Evolutionary conservation across 768 basidiomycete genomes (phyloP).

Genomic region (Leucogyrophana mollusca): DNA sequence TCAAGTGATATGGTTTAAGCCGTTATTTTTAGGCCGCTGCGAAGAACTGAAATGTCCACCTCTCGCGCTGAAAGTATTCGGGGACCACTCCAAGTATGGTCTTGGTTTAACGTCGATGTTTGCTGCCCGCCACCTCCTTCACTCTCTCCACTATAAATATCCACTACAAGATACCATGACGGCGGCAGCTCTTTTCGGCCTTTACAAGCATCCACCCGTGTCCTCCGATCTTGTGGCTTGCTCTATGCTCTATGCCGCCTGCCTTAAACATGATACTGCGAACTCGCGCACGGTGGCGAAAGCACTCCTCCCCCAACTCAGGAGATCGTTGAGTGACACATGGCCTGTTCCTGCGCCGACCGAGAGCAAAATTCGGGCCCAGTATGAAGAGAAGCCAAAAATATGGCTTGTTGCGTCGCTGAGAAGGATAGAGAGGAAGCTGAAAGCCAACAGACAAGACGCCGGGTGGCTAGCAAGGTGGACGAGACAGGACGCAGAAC

Average conservation of each 20-base stretch:
- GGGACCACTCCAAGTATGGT: slow-evolving; percentile 61
- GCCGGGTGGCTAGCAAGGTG: too few relatives aligned
- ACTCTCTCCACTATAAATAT: slow-evolving; percentile 48
- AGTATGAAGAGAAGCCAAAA: slow-evolving; percentile 31
- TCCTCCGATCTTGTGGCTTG: slow-evolving; percentile 56
- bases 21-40: slow-evolving; percentile 71
- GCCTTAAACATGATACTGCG: slow-evolving; percentile 43
- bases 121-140: slow-evolving; percentile 56
- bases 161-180: slow-evolving; percentile 49
- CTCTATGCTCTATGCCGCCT: slow-evolving; percentile 56
- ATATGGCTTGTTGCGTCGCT: slow-evolving; percentile 38
- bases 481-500: too few relatives aligned
- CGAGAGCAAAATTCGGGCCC: slow-evolving; percentile 17
- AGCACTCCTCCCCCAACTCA: slow-evolving; percentile 41
- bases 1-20: too few relatives aligned
- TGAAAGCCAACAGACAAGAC: slow-evolving; percentile 6
- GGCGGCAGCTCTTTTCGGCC: slow-evolving; percentile 50
- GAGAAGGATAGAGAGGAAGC: slow-evolving; percentile 29
- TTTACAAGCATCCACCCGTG: slow-evolving; percentile 54
- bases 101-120: slow-evolving; percentile 44
- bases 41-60: slow-evolving; percentile 52
- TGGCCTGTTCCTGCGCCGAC: slow-evolving; percentile 17
- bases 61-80: slow-evolving; percentile 60
- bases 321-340: slow-evolving; percentile 25
- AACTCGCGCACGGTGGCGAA: slow-evolving; percentile 40